Conservation (phyloP, 192 early-diverging fungal genomes). For the Coemansia asiatica region DNA sequence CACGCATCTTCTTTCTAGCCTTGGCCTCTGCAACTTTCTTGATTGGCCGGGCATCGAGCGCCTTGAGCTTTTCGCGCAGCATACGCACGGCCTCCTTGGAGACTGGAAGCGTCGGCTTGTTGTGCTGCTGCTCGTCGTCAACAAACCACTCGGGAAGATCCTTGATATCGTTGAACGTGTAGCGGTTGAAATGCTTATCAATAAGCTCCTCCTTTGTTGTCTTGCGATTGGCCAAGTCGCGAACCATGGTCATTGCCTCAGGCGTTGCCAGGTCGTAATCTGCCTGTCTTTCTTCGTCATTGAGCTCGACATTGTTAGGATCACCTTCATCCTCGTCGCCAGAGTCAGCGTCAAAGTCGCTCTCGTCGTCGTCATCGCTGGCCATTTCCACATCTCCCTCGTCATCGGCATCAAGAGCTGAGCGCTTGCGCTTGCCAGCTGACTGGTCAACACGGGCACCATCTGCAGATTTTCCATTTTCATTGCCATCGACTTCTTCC, state of each 20-base stretch:
- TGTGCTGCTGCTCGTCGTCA: conserved; percentile 88
- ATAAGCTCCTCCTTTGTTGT: conserved; percentile 79
- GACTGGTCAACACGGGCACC: not conserved
- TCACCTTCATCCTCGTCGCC: conserved; percentile 44
- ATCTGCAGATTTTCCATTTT: conserved; percentile 25
- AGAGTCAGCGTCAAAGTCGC: conserved; percentile 55
- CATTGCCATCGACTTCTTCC: not conserved
- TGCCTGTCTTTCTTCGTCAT: conserved; percentile 52
- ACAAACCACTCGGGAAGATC: conserved; percentile 90
- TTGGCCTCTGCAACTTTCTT: conserved; percentile 99
- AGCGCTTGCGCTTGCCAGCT: conserved; percentile 57
- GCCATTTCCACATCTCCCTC: conserved; percentile 26
- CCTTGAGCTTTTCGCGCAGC: conserved; percentile 78
- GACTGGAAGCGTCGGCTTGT: conserved; percentile 86
- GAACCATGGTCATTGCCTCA: conserved; percentile 86
- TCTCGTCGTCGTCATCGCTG: conserved; percentile 14
- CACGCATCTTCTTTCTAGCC: conserved; percentile 89
- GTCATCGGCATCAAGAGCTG: conserved; percentile 35
- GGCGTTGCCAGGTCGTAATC: conserved; percentile 81
- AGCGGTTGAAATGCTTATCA: conserved; percentile 89
- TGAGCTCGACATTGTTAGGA: conserved; percentile 45
- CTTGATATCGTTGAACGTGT: conserved; percentile 82
- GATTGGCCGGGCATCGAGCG: conserved; percentile 95
- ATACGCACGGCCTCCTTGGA: conserved; percentile 94
- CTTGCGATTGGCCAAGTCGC: conserved; percentile 75